A percentile compares a stretch with the other conserved stretches of the same genome.
Evolutionary conservation across 2,329 filamentous ascomycete genomes (phyloP).

Genomic region (Blastomyces gilchristii): DNA sequence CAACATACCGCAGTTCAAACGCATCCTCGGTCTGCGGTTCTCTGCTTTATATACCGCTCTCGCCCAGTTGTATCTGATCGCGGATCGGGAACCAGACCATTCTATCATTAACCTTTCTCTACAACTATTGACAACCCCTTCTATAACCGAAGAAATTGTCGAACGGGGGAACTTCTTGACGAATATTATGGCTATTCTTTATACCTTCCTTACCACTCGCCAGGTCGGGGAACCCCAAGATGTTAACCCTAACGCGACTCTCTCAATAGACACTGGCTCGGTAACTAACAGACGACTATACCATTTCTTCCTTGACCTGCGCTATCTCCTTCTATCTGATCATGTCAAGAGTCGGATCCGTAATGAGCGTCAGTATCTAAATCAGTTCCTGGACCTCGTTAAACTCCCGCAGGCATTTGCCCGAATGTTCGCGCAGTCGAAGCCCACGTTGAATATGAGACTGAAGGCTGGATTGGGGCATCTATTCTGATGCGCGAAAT

Average conservation of each 20-base stretch:
- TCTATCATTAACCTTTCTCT: slow-evolving; percentile 96
- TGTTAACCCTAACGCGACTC: slow-evolving; percentile 70
- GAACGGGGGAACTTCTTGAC: slow-evolving; percentile 92
- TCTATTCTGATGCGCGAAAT: slow-evolving; percentile 91
- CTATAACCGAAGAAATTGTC: slow-evolving; percentile 91
- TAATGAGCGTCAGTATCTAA: slow-evolving; percentile 71
- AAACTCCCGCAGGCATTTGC: slow-evolving; percentile 94
- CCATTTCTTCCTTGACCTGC: slow-evolving; percentile 92
- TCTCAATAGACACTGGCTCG: slow-evolving; percentile 88
- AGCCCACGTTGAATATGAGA: slow-evolving; percentile 96
- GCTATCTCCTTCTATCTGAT: slow-evolving; percentile 78
- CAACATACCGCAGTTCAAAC: slow-evolving; percentile 90
- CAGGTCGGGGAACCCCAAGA: slow-evolving; percentile 92
- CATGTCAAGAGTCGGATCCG: slow-evolving; percentile 80
- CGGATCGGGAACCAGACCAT: slow-evolving; percentile 91
- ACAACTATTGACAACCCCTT: slow-evolving; percentile 92
- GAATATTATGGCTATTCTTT: slow-evolving; percentile 88
- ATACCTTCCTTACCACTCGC: slow-evolving; percentile 90
- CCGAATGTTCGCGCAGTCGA: slow-evolving; percentile 85
- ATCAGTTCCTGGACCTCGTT: slow-evolving; percentile 90
- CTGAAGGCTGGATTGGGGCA: slow-evolving; percentile 94
- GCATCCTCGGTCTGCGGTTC: slow-evolving; percentile 83
- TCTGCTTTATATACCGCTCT: slow-evolving; percentile 88
- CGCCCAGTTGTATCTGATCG: slow-evolving; percentile 89
- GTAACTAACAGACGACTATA: slow-evolving; percentile 94